phyloP scores from a whole-genome alignment of 257 asterid genomes.

The Ligustrum vulgare region DNA sequence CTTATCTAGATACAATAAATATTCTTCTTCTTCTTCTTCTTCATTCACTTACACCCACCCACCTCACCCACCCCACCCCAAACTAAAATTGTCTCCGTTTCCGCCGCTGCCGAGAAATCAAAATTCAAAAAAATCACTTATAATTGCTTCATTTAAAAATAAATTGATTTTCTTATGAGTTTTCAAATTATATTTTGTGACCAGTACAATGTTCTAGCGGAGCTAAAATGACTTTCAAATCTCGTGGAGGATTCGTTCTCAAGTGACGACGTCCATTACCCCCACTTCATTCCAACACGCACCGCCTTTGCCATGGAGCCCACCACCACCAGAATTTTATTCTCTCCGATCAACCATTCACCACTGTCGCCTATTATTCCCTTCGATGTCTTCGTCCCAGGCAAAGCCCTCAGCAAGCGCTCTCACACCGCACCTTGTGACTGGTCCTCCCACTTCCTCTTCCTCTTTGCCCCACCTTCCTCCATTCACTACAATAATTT shows the following conservation, averaged over 20 bases:
- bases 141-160: background rate
- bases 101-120: too few species aligned
- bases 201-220: slow-evolving; percentile 91
- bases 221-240: slow-evolving; percentile 96
- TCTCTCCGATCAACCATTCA: slow-evolving; percentile 24
- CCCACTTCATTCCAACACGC: slow-evolving; percentile 42
- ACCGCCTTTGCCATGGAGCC: slow-evolving; percentile 34
- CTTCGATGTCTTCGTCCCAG: slow-evolving; percentile 76
- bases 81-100: too few species aligned
- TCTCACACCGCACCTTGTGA: slow-evolving; percentile 89
- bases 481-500: background rate
- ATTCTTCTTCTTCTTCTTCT: too few species aligned
- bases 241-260: slow-evolving; percentile 97
- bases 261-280: slow-evolving; percentile 65
- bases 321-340: slow-evolving; percentile 25
- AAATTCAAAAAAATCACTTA: background rate
- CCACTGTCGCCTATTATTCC: slow-evolving; percentile 51
- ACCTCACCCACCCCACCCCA: too few species aligned
- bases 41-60: too few species aligned
- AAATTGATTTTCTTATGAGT: slow-evolving; percentile 8
- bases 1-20: too few species aligned
- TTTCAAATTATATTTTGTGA: background rate
- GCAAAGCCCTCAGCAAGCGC: slow-evolving; percentile 95
- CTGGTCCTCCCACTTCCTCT: slow-evolving; percentile 85
- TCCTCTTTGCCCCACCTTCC: slow-evolving; percentile 39